Evolutionary conservation across 345 rosid species (phyloP).

Genomic region (rapeseed (Brassica napus)): DNA sequence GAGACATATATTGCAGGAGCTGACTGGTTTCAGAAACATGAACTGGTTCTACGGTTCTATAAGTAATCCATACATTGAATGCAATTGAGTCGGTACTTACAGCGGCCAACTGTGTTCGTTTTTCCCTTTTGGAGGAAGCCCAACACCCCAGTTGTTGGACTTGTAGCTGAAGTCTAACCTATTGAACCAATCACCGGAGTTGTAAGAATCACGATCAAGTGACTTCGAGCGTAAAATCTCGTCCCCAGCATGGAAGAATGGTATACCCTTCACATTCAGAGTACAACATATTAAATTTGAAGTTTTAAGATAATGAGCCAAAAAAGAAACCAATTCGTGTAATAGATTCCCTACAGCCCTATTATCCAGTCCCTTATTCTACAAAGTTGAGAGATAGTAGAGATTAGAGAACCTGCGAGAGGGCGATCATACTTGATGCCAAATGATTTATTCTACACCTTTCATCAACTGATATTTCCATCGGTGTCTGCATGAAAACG

Average conservation of each 20-base stretch:
- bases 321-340: background rate
- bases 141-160: conserved; percentile 90
- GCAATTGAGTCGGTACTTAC: conserved; percentile 48
- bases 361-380: conserved; percentile 19
- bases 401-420: conserved; percentile 62
- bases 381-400: conserved; percentile 14
- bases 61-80: background rate
- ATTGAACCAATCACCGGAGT: conserved; percentile 98
- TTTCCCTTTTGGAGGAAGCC: conserved; percentile 90
- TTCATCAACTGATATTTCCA: conserved; percentile 68
- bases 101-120: conserved; percentile 78
- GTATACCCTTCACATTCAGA: conserved; percentile 65
- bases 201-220: conserved; percentile 96
- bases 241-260: conserved; percentile 93
- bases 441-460: conserved; percentile 90
- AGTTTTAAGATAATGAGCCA: conserved; percentile 1
- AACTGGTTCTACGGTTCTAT: background rate
- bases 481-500: conserved; percentile 62
- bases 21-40: conserved; percentile 12
- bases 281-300: background rate
- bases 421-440: conserved; percentile 76
- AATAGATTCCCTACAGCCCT: background rate
- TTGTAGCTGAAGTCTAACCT: conserved; percentile 90
- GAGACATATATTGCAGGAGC: background rate
- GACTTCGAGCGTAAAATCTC: conserved; percentile 96